phyloP scores from a whole-genome alignment of 176 grass and related monocot species.

The Juncus inflexus region DNA sequence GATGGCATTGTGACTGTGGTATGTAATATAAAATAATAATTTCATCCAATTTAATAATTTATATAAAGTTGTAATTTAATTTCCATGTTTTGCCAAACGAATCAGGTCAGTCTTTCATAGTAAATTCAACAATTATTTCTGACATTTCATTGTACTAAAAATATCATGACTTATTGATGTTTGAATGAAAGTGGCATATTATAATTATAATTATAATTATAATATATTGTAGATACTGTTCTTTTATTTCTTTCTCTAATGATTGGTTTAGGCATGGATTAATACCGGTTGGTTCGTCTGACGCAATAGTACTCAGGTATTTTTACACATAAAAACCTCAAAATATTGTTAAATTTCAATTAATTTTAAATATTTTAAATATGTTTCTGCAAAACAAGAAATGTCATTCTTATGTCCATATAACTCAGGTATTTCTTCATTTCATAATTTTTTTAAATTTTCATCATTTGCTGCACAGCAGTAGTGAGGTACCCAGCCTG shows the following conservation, averaged over 20 bases:
- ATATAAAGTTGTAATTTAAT: too few species aligned
- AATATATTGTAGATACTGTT: too few species aligned
- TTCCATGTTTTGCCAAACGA: background rate
- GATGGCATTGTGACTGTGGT: slow-evolving; percentile 90
- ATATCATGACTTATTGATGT: slow-evolving; percentile 12
- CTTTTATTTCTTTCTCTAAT: slow-evolving; percentile 66
- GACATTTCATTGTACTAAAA: background rate
- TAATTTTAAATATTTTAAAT: too few species aligned
- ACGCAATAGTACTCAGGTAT: slow-evolving; percentile 96
- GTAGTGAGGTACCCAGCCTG: slow-evolving; percentile 80
- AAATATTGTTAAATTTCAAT: background rate
- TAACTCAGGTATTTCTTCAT: too few species aligned
- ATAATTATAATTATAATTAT: too few species aligned
- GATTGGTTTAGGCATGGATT: slow-evolving; percentile 87
- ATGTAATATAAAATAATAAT: slow-evolving; percentile 17
- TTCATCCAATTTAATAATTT: background rate
- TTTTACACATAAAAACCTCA: too few species aligned
- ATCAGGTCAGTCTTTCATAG: slow-evolving; percentile 19
- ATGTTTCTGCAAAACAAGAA: too few species aligned
- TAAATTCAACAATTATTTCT: too few species aligned
- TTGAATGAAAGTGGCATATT: slow-evolving; percentile 22
- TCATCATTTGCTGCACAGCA: slow-evolving; percentile 52
- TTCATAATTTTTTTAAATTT: too few species aligned
- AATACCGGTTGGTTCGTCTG: slow-evolving; percentile 92
- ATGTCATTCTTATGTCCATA: background rate